Evolutionary conservation across 2,329 filamentous ascomycete species (phyloP), one percentile per base, ranked within the genome.

Genomic region (Sporothrix luriei): DNA sequence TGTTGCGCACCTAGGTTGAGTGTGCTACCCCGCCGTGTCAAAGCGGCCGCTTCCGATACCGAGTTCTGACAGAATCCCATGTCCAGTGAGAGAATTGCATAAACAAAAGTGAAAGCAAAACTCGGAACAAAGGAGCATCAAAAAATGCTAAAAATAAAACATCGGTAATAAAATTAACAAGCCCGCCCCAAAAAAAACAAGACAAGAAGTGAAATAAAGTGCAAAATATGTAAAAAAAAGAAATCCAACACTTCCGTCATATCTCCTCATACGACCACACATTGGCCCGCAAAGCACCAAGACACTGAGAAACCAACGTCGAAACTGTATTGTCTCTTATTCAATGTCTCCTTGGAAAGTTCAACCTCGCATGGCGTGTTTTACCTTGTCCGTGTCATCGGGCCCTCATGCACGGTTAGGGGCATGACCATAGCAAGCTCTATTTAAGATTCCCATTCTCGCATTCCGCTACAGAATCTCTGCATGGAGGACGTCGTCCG

Each of bases 11-110:
- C n/a, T n/a, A n/a, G n/a, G n/a, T n/a, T n/a, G n/a, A n/a, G n/a
- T n/a, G n/a, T n/a, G n/a, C n/a, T n/a, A n/a, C n/a, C 57, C 57
- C 57, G 38, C 57, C 38, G n/a, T 26, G 38, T 38, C 38, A 62
- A 61, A 43, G 57, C 57, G 57, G 57, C 57, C n/a, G 3, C 21
- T 24, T 62, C 57, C 57, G 57, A 46, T 9, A 10, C 19, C 9
- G 10, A 13, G 19, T 24, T 19, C n/a, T 62, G 38, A 14, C 57
- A 7, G 3, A 26, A 43, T 43, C n/a, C 33, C 33, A 43, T 43
- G n/a, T 24, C 2, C 3, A n/a, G 14, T 14, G 43, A 16, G 14
- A 6, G 6, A n/a, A 49, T 21, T 49, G 48, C 19, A 49, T 48
- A 48, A n/a, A n/a, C n/a, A n/a, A n/a, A n/a, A n/a, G n/a, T n/a